Evolutionary conservation across 2,329 filamentous ascomycete genomes (phyloP).

Genomic region (Xylariaceae sp.): DNA sequence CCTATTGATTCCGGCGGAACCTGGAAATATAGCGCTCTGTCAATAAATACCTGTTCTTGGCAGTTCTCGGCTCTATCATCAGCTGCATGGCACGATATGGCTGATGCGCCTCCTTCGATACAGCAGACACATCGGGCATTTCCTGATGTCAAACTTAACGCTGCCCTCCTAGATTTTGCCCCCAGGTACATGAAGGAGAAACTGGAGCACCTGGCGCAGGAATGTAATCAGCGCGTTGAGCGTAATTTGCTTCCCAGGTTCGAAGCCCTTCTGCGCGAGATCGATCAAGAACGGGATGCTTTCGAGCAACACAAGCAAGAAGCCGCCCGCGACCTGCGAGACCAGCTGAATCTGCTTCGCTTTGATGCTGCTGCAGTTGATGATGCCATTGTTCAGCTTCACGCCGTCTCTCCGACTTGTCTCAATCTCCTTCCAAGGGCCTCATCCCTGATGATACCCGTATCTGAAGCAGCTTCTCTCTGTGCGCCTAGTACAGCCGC

Average conservation of each 20-base stretch:
- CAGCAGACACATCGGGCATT: constrained; percentile 10
- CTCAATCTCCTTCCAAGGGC: constrained; percentile 34
- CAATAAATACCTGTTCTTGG: too few species aligned
- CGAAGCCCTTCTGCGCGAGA: constrained; percentile 33
- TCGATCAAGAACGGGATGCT: constrained; percentile 36
- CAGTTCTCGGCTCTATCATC: neutral
- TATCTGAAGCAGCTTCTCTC: constrained; percentile 18
- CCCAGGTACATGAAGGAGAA: constrained; percentile 37
- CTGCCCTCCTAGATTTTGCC: constrained; percentile 37
- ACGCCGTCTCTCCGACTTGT: constrained; percentile 32
- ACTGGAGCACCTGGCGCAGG: constrained; percentile 34
- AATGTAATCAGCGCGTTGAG: constrained; percentile 37
- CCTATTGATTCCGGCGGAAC: too few species aligned
- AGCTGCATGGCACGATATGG: constrained; percentile 32
- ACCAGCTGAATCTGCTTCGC: constrained; percentile 34
- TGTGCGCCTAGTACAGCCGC: neutral
- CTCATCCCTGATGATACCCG: constrained; percentile 31
- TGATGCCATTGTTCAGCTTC: constrained; percentile 31
- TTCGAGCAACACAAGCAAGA: constrained; percentile 37
- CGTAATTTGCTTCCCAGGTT: constrained; percentile 37
- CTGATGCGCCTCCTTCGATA: constrained; percentile 18
- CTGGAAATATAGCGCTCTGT: too few species aligned
- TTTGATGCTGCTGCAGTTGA: constrained; percentile 33
- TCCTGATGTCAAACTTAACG: constrained; percentile 32
- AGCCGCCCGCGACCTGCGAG: constrained; percentile 32